Evolutionary conservation across 2,329 filamentous ascomycete species (phyloP).

Genomic region (Cladosporium cucumerinum): DNA sequence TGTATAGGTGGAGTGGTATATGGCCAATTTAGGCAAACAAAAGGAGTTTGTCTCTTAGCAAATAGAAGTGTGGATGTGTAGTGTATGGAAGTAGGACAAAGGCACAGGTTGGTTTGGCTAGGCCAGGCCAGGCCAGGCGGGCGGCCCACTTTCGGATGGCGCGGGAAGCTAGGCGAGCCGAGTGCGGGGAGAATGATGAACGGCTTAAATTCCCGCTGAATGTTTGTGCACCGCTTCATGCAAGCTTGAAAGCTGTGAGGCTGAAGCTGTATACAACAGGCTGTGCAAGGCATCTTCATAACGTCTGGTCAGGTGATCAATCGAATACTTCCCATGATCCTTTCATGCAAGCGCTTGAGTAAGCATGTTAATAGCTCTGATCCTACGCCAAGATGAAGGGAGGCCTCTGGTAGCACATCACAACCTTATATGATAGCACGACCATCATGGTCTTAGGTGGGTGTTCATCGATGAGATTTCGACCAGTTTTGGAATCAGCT

Average conservation of each 20-base stretch:
- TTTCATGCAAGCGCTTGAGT: not conserved
- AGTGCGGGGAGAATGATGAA: not conserved
- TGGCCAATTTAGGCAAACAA: not conserved
- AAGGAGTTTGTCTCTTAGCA: not conserved
- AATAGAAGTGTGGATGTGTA: not conserved
- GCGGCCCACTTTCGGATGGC: constrained; percentile 5
- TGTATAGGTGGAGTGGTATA: not conserved
- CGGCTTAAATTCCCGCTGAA: not conserved
- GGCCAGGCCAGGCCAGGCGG: not conserved
- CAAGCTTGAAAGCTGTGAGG: not conserved
- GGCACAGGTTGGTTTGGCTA: not conserved
- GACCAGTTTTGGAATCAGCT: not conserved
- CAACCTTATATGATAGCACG: not conserved
- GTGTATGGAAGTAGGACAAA: not conserved
- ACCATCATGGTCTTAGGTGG: not conserved
- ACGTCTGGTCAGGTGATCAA: not conserved
- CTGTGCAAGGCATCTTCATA: not conserved
- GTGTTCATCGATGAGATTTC: not conserved
- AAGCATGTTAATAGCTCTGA: not conserved
- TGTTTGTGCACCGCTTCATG: not conserved
- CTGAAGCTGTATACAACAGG: not conserved
- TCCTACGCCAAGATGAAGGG: not conserved
- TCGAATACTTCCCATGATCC: not conserved
- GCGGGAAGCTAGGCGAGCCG: not conserved
- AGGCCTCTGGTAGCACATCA: not conserved